A percentile compares a stretch with the other conserved stretches of the same genome.
phyloP scores from a whole-genome alignment of 208 protist species.

The Wallacemonas sp. region DNA sequence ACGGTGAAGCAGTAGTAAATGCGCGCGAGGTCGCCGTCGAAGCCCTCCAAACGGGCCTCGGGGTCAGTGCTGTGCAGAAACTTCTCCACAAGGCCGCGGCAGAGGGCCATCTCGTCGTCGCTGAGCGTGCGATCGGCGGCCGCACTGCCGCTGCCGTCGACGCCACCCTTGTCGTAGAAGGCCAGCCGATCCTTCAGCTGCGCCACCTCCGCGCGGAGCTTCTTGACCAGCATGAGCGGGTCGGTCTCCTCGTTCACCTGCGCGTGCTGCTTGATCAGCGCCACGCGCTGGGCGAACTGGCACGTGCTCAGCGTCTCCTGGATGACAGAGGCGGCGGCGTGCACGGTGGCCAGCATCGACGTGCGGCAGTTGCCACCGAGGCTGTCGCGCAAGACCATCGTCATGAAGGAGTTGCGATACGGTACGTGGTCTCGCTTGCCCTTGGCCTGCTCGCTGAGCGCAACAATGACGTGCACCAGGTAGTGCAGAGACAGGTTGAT shows the following conservation, averaged over 20 bases:
- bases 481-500: slow-evolving; percentile 94
- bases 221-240: slow-evolving; percentile 83
- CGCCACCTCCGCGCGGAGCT: slow-evolving; percentile 87
- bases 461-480: slow-evolving; percentile 87
- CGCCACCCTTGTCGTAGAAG: slow-evolving; percentile 58
- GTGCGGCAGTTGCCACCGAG: slow-evolving; percentile 96
- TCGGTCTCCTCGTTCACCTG: slow-evolving; percentile 92
- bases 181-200: slow-evolving; percentile 88
- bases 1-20: slow-evolving; percentile 91
- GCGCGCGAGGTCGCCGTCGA: slow-evolving; percentile 82
- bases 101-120: slow-evolving; percentile 74
- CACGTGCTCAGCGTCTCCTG: slow-evolving; percentile 91
- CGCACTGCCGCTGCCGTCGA: slow-evolving; percentile 5
- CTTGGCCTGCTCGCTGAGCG: slow-evolving; percentile 80
- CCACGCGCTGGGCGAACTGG: slow-evolving; percentile 89
- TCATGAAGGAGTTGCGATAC: slow-evolving; percentile 95
- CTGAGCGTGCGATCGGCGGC: slow-evolving; percentile 59
- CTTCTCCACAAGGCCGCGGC: slow-evolving; percentile 58
- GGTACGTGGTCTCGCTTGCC: slow-evolving; percentile 90
- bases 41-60: slow-evolving; percentile 60
- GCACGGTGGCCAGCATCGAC: slow-evolving; percentile 90
- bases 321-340: slow-evolving; percentile 52
- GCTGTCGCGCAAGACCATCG: slow-evolving; percentile 92
- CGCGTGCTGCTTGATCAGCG: slow-evolving; percentile 86
- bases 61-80: slow-evolving; percentile 55